Evolutionary conservation across 2,329 filamentous ascomycete genomes (phyloP), one percentile per base, ranked within the genome.

Genomic region (Monosporascus sp.): DNA sequence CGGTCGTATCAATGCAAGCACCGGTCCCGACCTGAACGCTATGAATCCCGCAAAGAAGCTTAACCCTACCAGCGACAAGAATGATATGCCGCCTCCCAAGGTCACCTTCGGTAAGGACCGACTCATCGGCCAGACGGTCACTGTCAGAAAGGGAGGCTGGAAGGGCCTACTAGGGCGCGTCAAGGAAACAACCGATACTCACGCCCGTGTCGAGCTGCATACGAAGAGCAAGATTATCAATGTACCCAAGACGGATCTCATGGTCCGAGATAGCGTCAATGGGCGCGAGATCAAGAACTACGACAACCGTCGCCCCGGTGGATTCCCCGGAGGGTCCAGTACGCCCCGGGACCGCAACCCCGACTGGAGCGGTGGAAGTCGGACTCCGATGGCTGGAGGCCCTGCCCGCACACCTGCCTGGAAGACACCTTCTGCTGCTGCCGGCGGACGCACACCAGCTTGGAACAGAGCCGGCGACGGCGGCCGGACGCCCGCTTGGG

Each of bases 161-260:
- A 99, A 99, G 73, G 93, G 93, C 52, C 79, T 97, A 44, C 77
- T 97, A 42, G 94, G 94, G 62, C 96, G 97, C 60, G 92, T 99
- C 62, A 97, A 96, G 68, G 93, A 97, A 67, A 88, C 93, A 1
- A 96, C 90, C 6, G 92, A 95, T 62, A 83, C 83, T 3, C 84
- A 88, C 64, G 93, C 90, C 31, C 88, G 92, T 57, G 88, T 99
- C 42, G 94, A 99, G 72, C 76, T 99, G 39, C 93, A 97, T 68
- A 92, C 92, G 6, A 96, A 96, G 75, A 90, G 86, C 73, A 97
- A 97, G 77, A 88, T 89, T 17, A 84, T 97, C 56, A 91, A 87
- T 7, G 83, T 97, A 37, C 82, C 85, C 20, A 95, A 95, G 67
- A 85, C 88, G 11, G 83, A 87, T 53, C 74, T 99, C n/a, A 83